Conservation (phyloP, 192 early-diverging fungal species). For the Phlyctochytrium planicorne region DNA sequence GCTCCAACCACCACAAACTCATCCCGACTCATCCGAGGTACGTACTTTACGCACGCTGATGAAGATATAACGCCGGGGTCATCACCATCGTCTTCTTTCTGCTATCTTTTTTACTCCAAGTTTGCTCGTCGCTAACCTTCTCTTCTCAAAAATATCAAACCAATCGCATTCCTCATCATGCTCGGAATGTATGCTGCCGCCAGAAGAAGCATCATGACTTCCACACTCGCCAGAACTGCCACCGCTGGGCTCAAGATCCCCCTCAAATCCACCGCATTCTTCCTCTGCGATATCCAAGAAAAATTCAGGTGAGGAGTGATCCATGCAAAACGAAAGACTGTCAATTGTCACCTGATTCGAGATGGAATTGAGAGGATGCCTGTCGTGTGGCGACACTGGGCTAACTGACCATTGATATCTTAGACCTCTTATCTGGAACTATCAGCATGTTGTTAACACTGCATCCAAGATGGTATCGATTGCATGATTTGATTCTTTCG, state of each 20-base stretch:
- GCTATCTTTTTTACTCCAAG: too few relatives aligned
- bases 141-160: too few relatives aligned
- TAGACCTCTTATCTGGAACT: constrained; percentile 72
- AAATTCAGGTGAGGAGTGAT: constrained; percentile 29
- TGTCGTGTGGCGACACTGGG: constrained; percentile 1
- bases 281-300: constrained; percentile 95
- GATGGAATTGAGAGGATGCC: too few relatives aligned
- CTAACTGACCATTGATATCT: constrained; percentile 49
- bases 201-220: background rate
- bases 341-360: too few relatives aligned
- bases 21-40: too few relatives aligned
- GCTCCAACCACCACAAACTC: too few relatives aligned
- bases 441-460: constrained; percentile 74
- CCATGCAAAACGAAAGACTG: background rate
- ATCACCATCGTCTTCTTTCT: too few relatives aligned
- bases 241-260: background rate
- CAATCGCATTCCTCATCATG: background rate
- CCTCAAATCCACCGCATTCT: constrained; percentile 65
- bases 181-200: background rate
- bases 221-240: background rate
- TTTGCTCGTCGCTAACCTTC: too few relatives aligned
- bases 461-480: constrained; percentile 80
- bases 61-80: too few relatives aligned
- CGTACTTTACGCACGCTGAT: too few relatives aligned
- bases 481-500: constrained; percentile 13